Evolutionary conservation across 208 protist genomes (phyloP).

Genomic region (Leishmania tarentolae): DNA sequence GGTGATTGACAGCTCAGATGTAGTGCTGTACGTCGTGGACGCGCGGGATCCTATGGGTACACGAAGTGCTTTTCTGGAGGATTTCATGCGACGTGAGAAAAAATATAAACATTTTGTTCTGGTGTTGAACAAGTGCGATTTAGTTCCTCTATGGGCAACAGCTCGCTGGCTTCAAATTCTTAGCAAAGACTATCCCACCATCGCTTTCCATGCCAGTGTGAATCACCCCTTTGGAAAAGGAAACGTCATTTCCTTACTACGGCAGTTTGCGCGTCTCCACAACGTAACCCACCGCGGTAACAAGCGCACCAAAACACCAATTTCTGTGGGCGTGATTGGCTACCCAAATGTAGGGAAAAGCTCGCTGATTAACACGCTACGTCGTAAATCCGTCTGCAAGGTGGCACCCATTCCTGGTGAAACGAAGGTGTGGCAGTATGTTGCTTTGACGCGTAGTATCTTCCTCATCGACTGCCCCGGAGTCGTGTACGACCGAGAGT

Average conservation of each 20-base stretch:
- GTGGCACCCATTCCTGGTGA: conserved; percentile 99
- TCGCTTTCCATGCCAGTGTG: conserved; percentile 99
- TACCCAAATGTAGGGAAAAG: conserved; percentile 99
- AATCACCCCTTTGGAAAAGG: conserved; percentile 99
- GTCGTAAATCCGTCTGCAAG: conserved; percentile 98
- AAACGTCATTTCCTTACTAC: conserved; percentile 98
- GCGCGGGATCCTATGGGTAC: conserved; percentile 99
- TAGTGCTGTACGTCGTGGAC: conserved; percentile 98
- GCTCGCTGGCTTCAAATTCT: conserved; percentile 97
- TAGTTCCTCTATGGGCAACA: conserved; percentile 99
- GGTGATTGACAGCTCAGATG: conserved; percentile 99
- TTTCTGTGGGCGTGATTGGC: conserved; percentile 95
- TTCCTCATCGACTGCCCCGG: conserved; percentile 99
- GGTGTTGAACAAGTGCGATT: conserved; percentile 99
- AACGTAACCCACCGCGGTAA: conserved; percentile 87
- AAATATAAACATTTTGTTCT: conserved; percentile 99
- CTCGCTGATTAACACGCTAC: conserved; percentile 99
- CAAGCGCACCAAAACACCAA: conserved; percentile 88
- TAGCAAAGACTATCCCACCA: conserved; percentile 98
- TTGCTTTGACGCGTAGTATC: conserved; percentile 98
- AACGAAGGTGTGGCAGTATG: conserved; percentile 99
- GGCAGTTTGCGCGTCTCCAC: conserved; percentile 96
- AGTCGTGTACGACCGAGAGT: conserved; percentile 94
- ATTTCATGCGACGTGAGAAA: conserved; percentile 94
- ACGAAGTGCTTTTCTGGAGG: conserved; percentile 92